phyloP scores from a whole-genome alignment of 495 filamentous ascomycete genomes.

The Penicillium samsonianum region DNA sequence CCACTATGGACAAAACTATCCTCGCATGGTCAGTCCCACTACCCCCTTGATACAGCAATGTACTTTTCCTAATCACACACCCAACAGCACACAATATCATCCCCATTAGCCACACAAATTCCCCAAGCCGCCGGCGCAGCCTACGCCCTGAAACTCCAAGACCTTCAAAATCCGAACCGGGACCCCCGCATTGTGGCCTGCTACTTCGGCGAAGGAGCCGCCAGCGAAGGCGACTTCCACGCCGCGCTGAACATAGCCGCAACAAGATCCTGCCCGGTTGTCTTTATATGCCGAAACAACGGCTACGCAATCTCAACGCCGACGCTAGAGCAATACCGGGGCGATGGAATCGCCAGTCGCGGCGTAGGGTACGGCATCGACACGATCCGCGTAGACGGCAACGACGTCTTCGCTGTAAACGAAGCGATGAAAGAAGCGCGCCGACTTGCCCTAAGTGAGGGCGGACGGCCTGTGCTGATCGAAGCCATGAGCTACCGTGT shows the following conservation, averaged over 20 bases:
- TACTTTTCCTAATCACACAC: background rate
- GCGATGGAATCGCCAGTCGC: constrained; percentile 92
- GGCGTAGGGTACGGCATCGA: constrained; percentile 98
- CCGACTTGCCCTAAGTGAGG: constrained; percentile 71
- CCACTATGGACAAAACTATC: constrained; percentile 82
- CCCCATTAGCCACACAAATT: constrained; percentile 90
- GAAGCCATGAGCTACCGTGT: constrained; percentile 99
- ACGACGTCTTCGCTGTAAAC: constrained; percentile 93
- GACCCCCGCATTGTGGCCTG: constrained; percentile 75
- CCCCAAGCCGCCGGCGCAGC: constrained; percentile 93
- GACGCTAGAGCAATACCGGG: constrained; percentile 93
- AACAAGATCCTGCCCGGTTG: constrained; percentile 83
- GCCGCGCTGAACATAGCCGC: constrained; percentile 95
- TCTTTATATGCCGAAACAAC: constrained; percentile 98
- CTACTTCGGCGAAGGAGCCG: constrained; percentile 98
- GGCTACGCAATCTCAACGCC: constrained; percentile 95
- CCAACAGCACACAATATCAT: constrained; percentile 86
- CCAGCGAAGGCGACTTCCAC: constrained; percentile 96
- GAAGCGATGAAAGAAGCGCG: constrained; percentile 80
- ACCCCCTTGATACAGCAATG: background rate
- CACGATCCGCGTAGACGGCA: constrained; percentile 94
- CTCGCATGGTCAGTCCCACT: constrained; percentile 67
- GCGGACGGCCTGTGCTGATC: constrained; percentile 79
- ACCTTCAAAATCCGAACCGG: constrained; percentile 65
- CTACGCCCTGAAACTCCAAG: constrained; percentile 89